phyloP scores from a whole-genome alignment of 2,329 filamentous ascomycete genomes.

The Penicillium paneum region DNA sequence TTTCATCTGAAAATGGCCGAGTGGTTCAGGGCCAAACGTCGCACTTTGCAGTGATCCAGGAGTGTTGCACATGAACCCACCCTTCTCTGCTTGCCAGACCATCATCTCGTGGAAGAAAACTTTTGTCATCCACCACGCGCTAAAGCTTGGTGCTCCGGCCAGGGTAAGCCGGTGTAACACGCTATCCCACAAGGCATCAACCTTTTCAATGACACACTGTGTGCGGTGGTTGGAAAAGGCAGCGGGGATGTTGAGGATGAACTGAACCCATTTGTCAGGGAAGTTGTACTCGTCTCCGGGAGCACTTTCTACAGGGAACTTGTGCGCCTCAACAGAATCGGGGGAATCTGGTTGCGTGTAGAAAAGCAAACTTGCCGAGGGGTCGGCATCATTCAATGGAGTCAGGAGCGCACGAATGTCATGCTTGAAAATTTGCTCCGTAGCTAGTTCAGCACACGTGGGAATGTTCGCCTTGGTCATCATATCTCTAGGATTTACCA shows the following conservation, averaged over 20 bases:
- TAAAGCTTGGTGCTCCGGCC: slow-evolving; percentile 46
- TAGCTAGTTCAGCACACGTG: slow-evolving; percentile 34
- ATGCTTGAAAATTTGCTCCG: slow-evolving; percentile 43
- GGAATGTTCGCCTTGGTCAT: slow-evolving; percentile 43
- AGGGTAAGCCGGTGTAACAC: slow-evolving; percentile 45
- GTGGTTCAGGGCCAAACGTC: slow-evolving; percentile 23
- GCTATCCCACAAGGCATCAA: slow-evolving; percentile 44
- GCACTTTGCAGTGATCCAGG: slow-evolving; percentile 35
- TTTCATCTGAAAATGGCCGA: slow-evolving; percentile 24
- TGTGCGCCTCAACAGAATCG: slow-evolving; percentile 30
- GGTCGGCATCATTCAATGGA: slow-evolving; percentile 36
- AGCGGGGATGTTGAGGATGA: slow-evolving; percentile 41
- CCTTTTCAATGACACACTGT: slow-evolving; percentile 46
- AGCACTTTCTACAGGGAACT: slow-evolving; percentile 37
- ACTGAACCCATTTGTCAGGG: slow-evolving; percentile 48
- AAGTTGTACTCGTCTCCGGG: slow-evolving; percentile 46
- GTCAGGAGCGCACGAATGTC: slow-evolving; percentile 44
- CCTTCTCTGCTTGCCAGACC: slow-evolving; percentile 81
- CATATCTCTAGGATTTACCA: slow-evolving; percentile 42
- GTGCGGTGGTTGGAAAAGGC: slow-evolving; percentile 43
- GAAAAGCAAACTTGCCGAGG: slow-evolving; percentile 31
- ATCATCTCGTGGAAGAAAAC: slow-evolving; percentile 96
- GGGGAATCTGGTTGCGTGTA: slow-evolving; percentile 36
- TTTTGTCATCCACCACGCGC: slow-evolving; percentile 69
- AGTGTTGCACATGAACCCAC: slow-evolving; percentile 71